These are phyloP conservation scores for Raffaelea ambrosiae DNA, from an alignment of 2,329 filamentous ascomycete genomes.

Conservation along the genomic window DNA sequence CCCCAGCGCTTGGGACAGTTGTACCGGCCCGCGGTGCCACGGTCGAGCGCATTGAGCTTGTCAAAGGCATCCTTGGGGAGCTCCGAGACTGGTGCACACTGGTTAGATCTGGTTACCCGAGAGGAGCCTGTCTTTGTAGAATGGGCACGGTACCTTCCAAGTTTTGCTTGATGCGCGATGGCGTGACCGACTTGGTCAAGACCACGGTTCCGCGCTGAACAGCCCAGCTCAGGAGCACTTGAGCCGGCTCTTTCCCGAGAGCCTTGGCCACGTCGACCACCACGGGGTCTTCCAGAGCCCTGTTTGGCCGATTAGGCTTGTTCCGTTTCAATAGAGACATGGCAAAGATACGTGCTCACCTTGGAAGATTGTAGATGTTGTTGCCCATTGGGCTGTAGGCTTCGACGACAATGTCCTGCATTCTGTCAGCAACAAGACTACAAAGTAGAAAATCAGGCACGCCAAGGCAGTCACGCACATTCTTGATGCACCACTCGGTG, in stretches of 20 bases:
- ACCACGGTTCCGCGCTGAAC: constrained; percentile 74
- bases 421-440: not conserved
- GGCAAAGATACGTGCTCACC: too few species aligned
- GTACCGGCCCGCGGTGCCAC: constrained; percentile 39
- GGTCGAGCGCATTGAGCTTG: constrained; percentile 43
- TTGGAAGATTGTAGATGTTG: constrained; percentile 8
- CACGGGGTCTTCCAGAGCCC: constrained; percentile 2
- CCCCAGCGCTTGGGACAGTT: constrained; percentile 38
- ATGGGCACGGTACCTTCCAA: constrained; percentile 34
- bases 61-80: constrained; percentile 44
- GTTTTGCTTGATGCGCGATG: constrained; percentile 41
- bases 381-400: constrained; percentile 56
- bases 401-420: constrained; percentile 49
- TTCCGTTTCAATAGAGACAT: too few species aligned
- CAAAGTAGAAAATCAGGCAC: not conserved
- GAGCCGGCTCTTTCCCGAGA: constrained; percentile 42
- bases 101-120: not conserved
- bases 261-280: constrained; percentile 4
- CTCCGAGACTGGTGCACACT: constrained; percentile 32
- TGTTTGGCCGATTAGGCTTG: not conserved
- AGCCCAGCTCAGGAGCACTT: constrained; percentile 79
- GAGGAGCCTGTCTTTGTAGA: too few species aligned
- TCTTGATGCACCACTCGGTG: constrained; percentile 44
- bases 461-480: not conserved
- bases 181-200: constrained; percentile 60